These are phyloP conservation scores for Ottelia alismoides DNA, from an alignment of 106 monocot species.

Conservation along the genomic window DNA sequence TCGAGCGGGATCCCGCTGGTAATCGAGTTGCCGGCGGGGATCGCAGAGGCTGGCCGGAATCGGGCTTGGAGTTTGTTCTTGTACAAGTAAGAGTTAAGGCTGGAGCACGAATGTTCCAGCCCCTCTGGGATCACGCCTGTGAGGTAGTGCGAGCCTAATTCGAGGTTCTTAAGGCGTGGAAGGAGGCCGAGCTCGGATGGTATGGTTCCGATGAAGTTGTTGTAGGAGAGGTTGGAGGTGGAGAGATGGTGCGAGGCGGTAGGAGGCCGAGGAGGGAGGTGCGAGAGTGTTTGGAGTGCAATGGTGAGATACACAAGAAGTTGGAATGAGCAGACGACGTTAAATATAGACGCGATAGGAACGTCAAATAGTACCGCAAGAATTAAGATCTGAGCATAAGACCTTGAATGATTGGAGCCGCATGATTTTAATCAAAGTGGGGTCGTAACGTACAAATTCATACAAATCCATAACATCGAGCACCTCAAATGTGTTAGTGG, in stretches of 20 bases:
- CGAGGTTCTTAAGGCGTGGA: neutral
- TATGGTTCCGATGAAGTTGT: neutral
- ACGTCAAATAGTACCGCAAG: no score
- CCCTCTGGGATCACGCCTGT: slow-evolving; percentile 1
- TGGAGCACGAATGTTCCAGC: neutral
- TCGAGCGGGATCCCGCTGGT: neutral
- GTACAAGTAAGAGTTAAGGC: neutral
- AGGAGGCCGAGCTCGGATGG: neutral
- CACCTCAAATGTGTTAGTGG: no score
- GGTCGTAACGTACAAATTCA: no score
- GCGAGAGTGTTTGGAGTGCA: no score
- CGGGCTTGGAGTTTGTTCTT: neutral
- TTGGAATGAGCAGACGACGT: no score
- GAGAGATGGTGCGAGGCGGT: neutral
- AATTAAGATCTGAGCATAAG: no score
- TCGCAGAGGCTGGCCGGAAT: neutral
- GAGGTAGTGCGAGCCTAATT: neutral
- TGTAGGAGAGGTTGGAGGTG: neutral
- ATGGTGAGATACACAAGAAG: no score
- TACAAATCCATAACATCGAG: no score
- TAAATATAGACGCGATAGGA: no score
- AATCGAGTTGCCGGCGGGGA: neutral
- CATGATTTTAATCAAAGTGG: no score
- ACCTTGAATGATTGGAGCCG: no score
- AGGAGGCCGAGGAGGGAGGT: no score